Percentiles rank a stretch among this genome's conserved stretches.
These are phyloP conservation scores for Cyberlindnera japonica DNA, from an alignment of 805 yeast genomes.

Conservation along the genomic window DNA sequence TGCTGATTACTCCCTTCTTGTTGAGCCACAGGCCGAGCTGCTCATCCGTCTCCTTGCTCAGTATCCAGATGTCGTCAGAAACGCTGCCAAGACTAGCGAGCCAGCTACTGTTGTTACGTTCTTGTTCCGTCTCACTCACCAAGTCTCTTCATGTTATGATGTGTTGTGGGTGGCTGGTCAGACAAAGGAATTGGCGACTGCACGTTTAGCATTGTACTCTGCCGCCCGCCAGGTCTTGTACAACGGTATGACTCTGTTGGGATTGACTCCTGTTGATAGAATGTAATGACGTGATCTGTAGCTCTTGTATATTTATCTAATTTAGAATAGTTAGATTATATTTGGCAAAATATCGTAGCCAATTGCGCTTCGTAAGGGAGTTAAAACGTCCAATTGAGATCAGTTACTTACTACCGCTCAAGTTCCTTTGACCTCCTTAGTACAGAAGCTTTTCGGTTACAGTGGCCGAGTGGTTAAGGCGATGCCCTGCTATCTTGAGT, in stretches of 20 bases:
- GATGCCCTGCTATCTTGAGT: conserved; percentile 73
- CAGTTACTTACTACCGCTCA: too few species aligned
- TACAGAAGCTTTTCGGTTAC: too few species aligned
- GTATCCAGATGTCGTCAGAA: conserved; percentile 85
- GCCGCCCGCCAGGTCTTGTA: conserved; percentile 85
- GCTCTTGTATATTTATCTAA: conserved; percentile 1
- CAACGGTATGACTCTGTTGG: conserved; percentile 87
- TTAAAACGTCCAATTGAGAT: too few species aligned
- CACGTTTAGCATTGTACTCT: conserved; percentile 87
- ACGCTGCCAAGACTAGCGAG: conserved; percentile 80
- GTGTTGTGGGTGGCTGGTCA: conserved; percentile 97
- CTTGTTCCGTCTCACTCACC: conserved; percentile 86
- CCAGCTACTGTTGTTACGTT: conserved; percentile 94
- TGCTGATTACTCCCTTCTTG: conserved; percentile 59
- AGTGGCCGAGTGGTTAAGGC: conserved; percentile 95
- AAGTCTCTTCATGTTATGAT: conserved; percentile 94
- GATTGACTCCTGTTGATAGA: conserved; percentile 97
- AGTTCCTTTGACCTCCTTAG: too few species aligned
- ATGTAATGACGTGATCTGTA: conserved; percentile 47
- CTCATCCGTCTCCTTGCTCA: conserved; percentile 78
- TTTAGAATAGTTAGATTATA: too few species aligned
- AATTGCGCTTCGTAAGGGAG: too few species aligned
- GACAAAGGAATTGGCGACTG: conserved; percentile 76
- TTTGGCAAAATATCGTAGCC: too few species aligned
- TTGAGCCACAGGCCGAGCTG: conserved; percentile 66